A percentile compares a stretch with the other conserved stretches of the same genome.
These are phyloP conservation scores for Biscogniauxia marginata DNA, from an alignment of 2,329 filamentous ascomycete genomes.

Conservation along the genomic window DNA sequence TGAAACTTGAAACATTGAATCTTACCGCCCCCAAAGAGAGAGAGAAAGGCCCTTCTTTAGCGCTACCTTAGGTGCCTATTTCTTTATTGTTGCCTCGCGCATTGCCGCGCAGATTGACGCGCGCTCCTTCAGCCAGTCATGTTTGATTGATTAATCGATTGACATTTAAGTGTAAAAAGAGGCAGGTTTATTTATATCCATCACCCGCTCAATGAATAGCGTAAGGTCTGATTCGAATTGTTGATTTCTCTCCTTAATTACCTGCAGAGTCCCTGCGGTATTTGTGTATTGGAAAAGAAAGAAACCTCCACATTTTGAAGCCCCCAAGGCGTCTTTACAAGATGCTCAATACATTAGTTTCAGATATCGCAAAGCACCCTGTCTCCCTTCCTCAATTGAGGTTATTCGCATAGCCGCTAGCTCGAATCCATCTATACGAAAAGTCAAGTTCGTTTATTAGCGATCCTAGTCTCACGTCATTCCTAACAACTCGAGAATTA, in stretches of 20 bases:
- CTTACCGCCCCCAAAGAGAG: no score
- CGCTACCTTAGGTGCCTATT: not conserved
- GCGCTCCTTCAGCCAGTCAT: not conserved
- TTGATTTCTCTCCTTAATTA: not conserved
- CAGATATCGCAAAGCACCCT: no score
- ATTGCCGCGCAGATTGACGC: not conserved
- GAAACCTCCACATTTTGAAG: not conserved
- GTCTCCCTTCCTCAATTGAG: no score
- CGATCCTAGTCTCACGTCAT: not conserved
- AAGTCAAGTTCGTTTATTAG: not conserved
- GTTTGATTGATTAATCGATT: not conserved
- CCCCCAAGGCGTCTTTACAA: not conserved
- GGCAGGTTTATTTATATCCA: not conserved
- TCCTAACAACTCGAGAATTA: not conserved
- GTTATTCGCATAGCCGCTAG: no score
- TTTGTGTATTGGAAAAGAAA: not conserved
- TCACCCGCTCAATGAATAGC: not conserved
- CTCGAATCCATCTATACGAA: not conserved
- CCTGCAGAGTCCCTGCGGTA: not conserved
- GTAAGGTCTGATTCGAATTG: not conserved
- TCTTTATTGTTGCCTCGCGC: not conserved
- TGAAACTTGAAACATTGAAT: slow-evolving; percentile 1
- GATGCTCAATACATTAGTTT: no score
- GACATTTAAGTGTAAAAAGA: not conserved
- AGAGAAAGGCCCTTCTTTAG: no score